Percentiles rank a stretch among this genome's conserved stretches.
Conservation (phyloP, 441 rosid genomes). For the Sinapis alba region DNA sequence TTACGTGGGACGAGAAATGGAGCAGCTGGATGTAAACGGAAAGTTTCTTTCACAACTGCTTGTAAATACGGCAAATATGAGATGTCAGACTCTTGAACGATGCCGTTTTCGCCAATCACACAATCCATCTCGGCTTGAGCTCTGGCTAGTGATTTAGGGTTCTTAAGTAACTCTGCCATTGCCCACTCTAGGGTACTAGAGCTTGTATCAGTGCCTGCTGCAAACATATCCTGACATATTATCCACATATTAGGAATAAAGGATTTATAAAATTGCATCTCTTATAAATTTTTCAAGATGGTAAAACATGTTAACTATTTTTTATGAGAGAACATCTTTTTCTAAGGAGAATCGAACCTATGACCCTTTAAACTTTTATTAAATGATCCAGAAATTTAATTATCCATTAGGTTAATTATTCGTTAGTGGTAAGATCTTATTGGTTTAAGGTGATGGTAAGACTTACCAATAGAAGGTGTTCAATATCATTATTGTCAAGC, state of each 20-base stretch:
- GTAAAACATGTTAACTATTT: too few relatives aligned
- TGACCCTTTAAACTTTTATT: too few relatives aligned
- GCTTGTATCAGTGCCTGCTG: slow-evolving; percentile 52
- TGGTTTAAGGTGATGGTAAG: neutral
- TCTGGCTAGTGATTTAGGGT: slow-evolving; percentile 7
- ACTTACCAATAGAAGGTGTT: slow-evolving; percentile 36
- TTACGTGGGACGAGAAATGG: slow-evolving; percentile 22
- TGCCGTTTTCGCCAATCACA: slow-evolving; percentile 7
- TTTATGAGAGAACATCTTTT: too few relatives aligned
- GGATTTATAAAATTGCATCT: neutral
- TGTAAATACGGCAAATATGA: slow-evolving; percentile 5
- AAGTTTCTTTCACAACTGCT: slow-evolving; percentile 25
- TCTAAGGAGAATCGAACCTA: too few relatives aligned
- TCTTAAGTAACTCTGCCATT: slow-evolving; percentile 56
- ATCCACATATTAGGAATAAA: slow-evolving; percentile 35
- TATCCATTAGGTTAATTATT: too few relatives aligned
- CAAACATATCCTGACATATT: slow-evolving; percentile 26
- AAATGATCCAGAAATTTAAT: too few relatives aligned
- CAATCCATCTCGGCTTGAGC: slow-evolving; percentile 9
- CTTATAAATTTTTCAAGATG: too few relatives aligned
- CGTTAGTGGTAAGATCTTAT: neutral
- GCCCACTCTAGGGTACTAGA: slow-evolving; percentile 69
- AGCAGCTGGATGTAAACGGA: slow-evolving; percentile 42
- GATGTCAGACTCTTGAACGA: slow-evolving; percentile 22
- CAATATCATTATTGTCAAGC: slow-evolving; percentile 6